Evolutionary conservation across 495 filamentous ascomycete genomes (phyloP), one percentile per base, ranked within the genome.

Genomic region (Penicillium diatomitis): DNA sequence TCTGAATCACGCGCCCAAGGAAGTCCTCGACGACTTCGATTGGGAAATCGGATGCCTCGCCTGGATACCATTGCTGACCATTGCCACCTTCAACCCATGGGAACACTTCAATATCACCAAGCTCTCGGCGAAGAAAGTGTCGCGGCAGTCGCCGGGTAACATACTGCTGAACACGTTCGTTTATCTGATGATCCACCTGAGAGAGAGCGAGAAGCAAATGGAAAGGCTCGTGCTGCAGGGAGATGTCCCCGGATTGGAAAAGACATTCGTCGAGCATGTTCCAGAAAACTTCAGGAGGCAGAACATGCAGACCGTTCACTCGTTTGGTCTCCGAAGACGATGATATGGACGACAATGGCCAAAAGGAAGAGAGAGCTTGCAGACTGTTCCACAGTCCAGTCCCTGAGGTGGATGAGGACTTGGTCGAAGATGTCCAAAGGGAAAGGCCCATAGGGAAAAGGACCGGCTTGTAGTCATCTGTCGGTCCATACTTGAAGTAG

Each of bases 241-340:
- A 32, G 5, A 34, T 7, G 7, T 5, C 11, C 6, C 11, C 35
- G 7, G 12, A 5, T 12, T 30, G 32, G 32, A 38, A 38, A 1
- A 54, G 12, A 2, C 46, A 27, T 2, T 48, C 28, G 8, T 50
- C 51, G 30, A 57, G 31, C 9, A 57, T 45, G 7, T 44, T 48
- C 29, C 37, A 53, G 11, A 50, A 29, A 6, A 54, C 28, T 9
- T 57, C 54, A 9, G 40, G 28, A 32, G 54, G 51, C 3, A 50
- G 32, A 5, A 32, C 12, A 27, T 20, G 20, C 20, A 20, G 20
- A 20, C 20, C 20, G 20, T 20, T 20, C 20, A 20, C 1, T 20
- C 20, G 20, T 20, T 20, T 20, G 20, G 20, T 20, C 20, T 20
- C 20, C 20, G 20, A 20, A 20, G 20, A 20, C 20, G 20, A 20